phyloP scores from a whole-genome alignment of 768 basidiomycete genomes.

The Terana coerulea region DNA sequence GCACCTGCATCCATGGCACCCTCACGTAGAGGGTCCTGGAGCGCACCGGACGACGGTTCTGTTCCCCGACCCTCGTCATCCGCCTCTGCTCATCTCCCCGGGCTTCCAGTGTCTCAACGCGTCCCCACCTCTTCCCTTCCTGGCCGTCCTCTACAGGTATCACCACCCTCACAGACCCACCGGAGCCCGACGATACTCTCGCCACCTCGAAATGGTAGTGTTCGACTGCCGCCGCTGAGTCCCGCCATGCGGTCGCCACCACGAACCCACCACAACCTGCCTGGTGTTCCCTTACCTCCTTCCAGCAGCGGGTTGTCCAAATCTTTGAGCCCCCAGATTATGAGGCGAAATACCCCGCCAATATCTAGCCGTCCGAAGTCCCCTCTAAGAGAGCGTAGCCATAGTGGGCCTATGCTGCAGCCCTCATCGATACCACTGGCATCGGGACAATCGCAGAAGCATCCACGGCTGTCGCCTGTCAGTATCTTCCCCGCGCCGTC shows the following conservation, averaged over 20 bases:
- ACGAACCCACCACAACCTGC: slow-evolving; percentile 5
- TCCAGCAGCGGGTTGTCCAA: neutral
- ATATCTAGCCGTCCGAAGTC: slow-evolving; percentile 12
- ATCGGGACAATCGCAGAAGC: too few relatives aligned
- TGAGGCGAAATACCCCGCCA: slow-evolving; percentile 7
- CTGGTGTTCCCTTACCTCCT: slow-evolving; percentile 13
- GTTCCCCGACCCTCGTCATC: slow-evolving; percentile 19
- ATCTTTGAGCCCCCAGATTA: slow-evolving; percentile 13
- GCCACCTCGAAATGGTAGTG: slow-evolving; percentile 3
- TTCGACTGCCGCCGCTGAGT: slow-evolving; percentile 14
- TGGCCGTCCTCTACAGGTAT: slow-evolving; percentile 2
- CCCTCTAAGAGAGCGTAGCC: slow-evolving; percentile 2
- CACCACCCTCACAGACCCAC: slow-evolving; percentile 3
- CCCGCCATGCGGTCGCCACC: slow-evolving; percentile 10
- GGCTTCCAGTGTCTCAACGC: neutral
- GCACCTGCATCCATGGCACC: slow-evolving; percentile 18
- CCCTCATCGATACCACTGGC: neutral
- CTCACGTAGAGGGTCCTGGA: slow-evolving; percentile 23
- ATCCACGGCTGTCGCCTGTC: slow-evolving; percentile 6
- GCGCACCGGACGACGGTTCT: slow-evolving; percentile 15
- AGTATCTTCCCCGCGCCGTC: slow-evolving; percentile 8
- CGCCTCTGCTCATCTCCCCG: slow-evolving; percentile 11
- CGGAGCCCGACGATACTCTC: slow-evolving; percentile 3
- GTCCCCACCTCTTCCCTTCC: slow-evolving; percentile 10
- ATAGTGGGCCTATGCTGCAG: neutral